A percentile compares a stretch with the other conserved stretches of the same genome.
Conservation (phyloP, 495 filamentous ascomycete species). For the Tetracladium marchalianum region DNA sequence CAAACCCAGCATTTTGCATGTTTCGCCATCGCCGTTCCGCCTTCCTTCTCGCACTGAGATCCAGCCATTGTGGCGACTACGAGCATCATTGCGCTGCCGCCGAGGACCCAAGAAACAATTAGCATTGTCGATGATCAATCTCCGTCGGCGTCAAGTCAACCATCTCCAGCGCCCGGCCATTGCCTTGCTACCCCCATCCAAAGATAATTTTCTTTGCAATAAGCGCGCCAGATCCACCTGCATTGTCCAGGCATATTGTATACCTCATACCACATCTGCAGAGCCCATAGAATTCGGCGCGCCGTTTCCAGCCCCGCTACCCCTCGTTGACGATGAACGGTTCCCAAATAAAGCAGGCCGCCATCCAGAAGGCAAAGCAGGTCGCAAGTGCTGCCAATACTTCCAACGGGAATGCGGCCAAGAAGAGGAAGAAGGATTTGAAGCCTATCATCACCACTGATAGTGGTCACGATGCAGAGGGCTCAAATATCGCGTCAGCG, state of each 20-base stretch:
- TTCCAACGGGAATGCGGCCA: slow-evolving; percentile 34
- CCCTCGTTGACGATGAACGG: slow-evolving; percentile 51
- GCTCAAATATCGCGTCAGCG: slow-evolving; percentile 13
- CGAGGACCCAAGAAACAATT: no score
- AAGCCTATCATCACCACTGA: slow-evolving; percentile 90
- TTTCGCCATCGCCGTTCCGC: neutral
- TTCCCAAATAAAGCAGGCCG: slow-evolving; percentile 60
- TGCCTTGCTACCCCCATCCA: neutral
- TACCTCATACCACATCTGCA: neutral
- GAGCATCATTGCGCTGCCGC: no score
- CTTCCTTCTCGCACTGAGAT: neutral
- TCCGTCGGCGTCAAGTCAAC: no score
- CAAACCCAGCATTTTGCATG: neutral
- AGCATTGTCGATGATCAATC: no score
- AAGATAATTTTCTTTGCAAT: neutral
- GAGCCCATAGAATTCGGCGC: neutral
- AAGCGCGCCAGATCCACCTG: neutral
- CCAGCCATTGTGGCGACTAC: no score
- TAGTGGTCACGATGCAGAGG: slow-evolving; percentile 21
- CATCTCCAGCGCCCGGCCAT: no score
- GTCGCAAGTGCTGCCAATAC: slow-evolving; percentile 40
- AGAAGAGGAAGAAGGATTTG: slow-evolving; percentile 73
- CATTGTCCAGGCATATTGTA: neutral
- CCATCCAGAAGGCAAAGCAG: slow-evolving; percentile 72
- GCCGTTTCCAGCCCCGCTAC: neutral